Base-by-base conservation (phyloP, 495 filamentous ascomycete genomes). In the Massariosphaeria phaeospora region DNA sequence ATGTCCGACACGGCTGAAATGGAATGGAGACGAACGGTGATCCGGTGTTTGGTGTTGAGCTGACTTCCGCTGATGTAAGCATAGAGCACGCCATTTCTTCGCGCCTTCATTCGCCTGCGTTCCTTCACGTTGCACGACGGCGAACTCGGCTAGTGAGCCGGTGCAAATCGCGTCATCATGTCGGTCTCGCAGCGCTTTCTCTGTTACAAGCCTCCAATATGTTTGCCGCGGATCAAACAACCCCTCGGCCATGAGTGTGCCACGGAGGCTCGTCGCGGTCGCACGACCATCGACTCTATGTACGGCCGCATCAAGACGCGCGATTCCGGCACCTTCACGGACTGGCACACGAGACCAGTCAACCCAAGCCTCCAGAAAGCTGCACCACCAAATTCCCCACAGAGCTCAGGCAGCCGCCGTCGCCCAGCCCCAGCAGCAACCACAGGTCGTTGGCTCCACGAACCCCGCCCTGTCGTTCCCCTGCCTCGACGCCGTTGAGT, bases 401-500 rank as follows among this genome's bases (percentile, higher is more conserved):
- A 55, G 53, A 13, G 49, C 59, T 13, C 63, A 66, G 42, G 11
- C 36, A 2, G 54, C 55, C 15, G 39, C 41, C 7, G 41, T 15
- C 3, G 44, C 31, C 3, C 30, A 48, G n/a, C 45, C 39, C 17
- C 39, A 56, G 26, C 30, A 40, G 3, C 49, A 59, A 30, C 31
- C 43, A 10, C 31, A 15, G 12, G 5, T 35, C 20, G 33, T 18
- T 33, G 73, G 75, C 48, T 79, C 81, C 1, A 88, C 89, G 15
- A 98, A 97, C 64, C 90, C 93, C 1, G 86, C 90, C 40, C 84
- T 98, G 73, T 82, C 86, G 15, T 99, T 99, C 63, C 93, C 93
- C 3, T 99, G 93, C 66, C 84, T 99, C 10, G 93, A 99, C 66
- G 88, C 85, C 10, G 81, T 91, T 51, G 93, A 99, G 65, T 81